phyloP scores from a whole-genome alignment of 176 grass and related monocot genomes.

The Miscanthus lutarioriparius region DNA sequence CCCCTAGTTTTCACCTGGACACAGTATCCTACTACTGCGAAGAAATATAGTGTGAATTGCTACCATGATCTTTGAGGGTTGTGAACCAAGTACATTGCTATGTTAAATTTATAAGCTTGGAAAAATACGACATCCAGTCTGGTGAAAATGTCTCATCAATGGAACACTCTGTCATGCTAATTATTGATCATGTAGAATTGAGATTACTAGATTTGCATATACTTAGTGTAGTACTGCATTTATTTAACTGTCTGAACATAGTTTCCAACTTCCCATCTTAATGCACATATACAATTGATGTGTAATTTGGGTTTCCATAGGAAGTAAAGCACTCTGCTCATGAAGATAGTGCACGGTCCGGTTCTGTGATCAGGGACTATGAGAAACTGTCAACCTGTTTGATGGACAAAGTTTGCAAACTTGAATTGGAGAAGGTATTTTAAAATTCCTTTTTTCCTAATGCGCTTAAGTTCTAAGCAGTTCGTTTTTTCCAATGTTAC shows the following conservation, averaged over 20 bases:
- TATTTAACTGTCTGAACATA: conserved; percentile 9
- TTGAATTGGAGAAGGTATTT: conserved; percentile 79
- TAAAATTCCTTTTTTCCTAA: conserved; percentile 3
- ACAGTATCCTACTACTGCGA: not conserved
- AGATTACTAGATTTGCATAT: conserved; percentile 2
- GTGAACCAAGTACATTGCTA: conserved; percentile 18
- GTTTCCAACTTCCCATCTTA: conserved; percentile 5
- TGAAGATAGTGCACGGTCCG: conserved; percentile 39
- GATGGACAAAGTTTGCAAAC: conserved; percentile 54
- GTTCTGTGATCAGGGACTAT: conserved; percentile 53
- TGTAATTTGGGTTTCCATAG: conserved; percentile 46
- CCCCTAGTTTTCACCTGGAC: not conserved
- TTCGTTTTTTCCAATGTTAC: conserved; percentile 8
- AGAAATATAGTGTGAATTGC: conserved; percentile 5
- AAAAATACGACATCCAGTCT: conserved; percentile 25
- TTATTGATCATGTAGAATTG: conserved; percentile 3
- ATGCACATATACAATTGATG: not conserved
- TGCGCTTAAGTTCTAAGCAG: not conserved
- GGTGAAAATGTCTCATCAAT: not conserved
- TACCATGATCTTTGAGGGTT: not conserved
- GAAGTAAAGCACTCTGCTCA: conserved; percentile 59
- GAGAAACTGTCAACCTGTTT: conserved; percentile 47
- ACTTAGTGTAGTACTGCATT: not conserved
- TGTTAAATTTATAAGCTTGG: not conserved
- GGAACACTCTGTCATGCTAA: not conserved